Percentiles rank a stretch among this genome's conserved stretches.
Conservation (phyloP, 129 eudicot genomes). For the Solidago caesia region DNA sequence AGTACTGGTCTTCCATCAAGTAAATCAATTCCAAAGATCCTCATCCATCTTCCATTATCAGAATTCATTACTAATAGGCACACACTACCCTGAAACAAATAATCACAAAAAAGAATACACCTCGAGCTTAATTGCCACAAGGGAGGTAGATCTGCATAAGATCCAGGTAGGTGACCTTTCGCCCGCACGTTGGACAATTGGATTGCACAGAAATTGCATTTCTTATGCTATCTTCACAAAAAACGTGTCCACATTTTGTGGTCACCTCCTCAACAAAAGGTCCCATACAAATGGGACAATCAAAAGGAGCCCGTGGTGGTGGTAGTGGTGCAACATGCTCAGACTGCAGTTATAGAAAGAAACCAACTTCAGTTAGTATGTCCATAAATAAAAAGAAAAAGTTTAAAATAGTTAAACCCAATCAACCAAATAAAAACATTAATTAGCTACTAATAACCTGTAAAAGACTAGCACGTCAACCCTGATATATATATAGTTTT, state of each 20-base stretch:
- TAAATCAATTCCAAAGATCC: no score
- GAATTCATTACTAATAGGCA: no score
- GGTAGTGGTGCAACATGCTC: constrained; percentile 7
- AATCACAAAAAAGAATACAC: background rate
- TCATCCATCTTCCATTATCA: no score
- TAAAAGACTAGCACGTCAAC: background rate
- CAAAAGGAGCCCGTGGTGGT: constrained; percentile 6
- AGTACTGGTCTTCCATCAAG: no score
- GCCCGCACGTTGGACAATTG: background rate
- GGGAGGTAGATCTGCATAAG: constrained; percentile 39
- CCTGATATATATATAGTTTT: background rate
- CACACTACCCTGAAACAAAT: no score
- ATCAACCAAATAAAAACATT: background rate
- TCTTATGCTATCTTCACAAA: constrained; percentile 4
- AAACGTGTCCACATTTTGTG: constrained; percentile 13
- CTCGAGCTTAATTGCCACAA: constrained; percentile 2
- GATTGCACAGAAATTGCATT: background rate
- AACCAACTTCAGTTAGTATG: background rate
- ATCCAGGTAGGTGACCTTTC: background rate
- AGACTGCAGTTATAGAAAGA: constrained; percentile 12
- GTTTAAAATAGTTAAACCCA: background rate
- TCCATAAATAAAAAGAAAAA: background rate
- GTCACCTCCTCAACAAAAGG: constrained; percentile 1
- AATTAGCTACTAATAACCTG: background rate
- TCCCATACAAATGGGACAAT: constrained; percentile 8